Conservation (phyloP, 768 basidiomycete genomes). For the Podaxis carcinomalis region DNA sequence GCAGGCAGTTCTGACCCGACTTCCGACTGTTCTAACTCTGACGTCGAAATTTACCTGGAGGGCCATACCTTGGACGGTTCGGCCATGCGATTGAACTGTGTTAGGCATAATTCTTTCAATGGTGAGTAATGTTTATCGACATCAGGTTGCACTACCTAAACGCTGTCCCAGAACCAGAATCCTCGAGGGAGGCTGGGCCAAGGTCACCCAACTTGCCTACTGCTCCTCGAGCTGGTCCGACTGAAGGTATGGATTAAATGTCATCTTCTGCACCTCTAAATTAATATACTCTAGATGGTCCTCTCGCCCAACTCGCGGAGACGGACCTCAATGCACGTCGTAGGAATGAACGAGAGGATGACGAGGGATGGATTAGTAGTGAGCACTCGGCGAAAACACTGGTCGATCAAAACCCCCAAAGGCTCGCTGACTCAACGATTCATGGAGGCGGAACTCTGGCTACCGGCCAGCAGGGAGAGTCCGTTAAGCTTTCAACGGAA, state of each 20-base stretch:
- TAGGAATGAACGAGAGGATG: background rate
- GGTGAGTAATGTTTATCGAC: constrained; percentile 9
- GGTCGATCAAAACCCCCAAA: background rate
- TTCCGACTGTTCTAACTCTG: constrained; percentile 16
- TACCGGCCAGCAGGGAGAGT: constrained; percentile 2
- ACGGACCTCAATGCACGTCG: background rate
- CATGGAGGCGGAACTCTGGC: background rate
- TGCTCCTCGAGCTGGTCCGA: too few relatives aligned
- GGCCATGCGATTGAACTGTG: constrained; percentile 19
- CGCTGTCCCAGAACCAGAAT: background rate
- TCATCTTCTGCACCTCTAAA: background rate
- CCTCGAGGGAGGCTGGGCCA: background rate
- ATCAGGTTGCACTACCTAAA: background rate
- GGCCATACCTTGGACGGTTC: constrained; percentile 28
- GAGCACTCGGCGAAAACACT: background rate
- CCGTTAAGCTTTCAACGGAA: background rate
- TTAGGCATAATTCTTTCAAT: constrained; percentile 7
- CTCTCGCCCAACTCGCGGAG: background rate
- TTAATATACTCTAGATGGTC: background rate
- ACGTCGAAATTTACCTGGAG: constrained; percentile 33
- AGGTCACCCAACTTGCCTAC: background rate
- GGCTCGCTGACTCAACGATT: background rate
- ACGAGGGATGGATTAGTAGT: constrained; percentile 4
- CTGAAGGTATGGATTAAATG: background rate
- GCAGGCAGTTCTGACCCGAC: constrained; percentile 7